Base-by-base conservation (phyloP, 768 basidiomycete species). In the Peribolospora kevripleyi region DNA sequence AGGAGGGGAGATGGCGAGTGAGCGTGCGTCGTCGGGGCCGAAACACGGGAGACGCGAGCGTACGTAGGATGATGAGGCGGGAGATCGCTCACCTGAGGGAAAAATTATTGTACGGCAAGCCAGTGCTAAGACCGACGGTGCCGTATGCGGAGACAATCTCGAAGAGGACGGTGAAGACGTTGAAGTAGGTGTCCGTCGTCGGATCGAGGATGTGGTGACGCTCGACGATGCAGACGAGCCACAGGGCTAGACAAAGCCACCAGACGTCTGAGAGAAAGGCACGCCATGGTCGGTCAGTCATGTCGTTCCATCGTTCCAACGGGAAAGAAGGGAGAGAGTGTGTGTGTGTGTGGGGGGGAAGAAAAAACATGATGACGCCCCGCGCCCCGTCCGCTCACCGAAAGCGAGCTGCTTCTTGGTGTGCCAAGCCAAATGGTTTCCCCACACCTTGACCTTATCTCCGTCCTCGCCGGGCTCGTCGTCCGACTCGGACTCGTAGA, bases 161-260 rank as follows among this genome's bases (percentile, higher is more conserved):
- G 61, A 90, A 90, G 9, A 62, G 46, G 41, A 60, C 36, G 5
- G 57, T 57, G 57, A 63, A 64, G 42, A 61, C 50, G 48, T 52
- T 50, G 56, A 61, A 39, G 53, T 58, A 55, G 52, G 57, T 51
- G 51, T 51, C 55, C 56, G 8, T 55, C 53, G 3, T 45, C 43
- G 45, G 43, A 47, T 4, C 43, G 13, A 51, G 39, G 10, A 61
- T 55, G 11, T 55, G 54, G 4, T 50, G 41, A 1, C 59, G 48
- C 75, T 95, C 93, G 58, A 93, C 79, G 60, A 95, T 91, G 65
- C 90, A 95, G 46, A 95, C 72, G 2, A 93, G 67, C 68, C 88
- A 87, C 9, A 95, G 67, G 0, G 84, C 86, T 9, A 85, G 66
- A 0, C 72, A 82, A 25, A 97, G 67, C 87, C 87, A 93, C 91